Conservation (phyloP, 2,329 filamentous ascomycete species). For the Beauveria brongniartii region DNA sequence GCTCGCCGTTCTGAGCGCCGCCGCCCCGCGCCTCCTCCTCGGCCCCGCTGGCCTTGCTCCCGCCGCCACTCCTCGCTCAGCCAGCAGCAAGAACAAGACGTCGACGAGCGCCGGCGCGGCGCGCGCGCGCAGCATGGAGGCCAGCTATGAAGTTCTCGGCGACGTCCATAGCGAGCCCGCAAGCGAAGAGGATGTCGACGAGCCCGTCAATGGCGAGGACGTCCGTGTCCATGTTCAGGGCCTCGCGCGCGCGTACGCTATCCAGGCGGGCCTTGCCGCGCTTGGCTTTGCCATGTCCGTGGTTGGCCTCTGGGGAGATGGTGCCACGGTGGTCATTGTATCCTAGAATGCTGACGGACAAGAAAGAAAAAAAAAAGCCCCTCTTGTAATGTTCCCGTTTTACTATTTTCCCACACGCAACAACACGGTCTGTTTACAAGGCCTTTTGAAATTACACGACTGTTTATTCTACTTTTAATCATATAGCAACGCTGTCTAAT, state of each 20-base stretch:
- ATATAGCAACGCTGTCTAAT: background rate
- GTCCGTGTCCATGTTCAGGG: slow-evolving; percentile 48
- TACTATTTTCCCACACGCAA: background rate
- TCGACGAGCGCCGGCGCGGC: slow-evolving; percentile 7
- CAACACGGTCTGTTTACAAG: background rate
- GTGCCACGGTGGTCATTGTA: slow-evolving; percentile 30
- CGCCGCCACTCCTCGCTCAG: slow-evolving; percentile 16
- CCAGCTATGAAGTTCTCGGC: slow-evolving; percentile 62
- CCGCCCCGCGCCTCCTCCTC: slow-evolving; percentile 40
- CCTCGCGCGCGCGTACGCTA: slow-evolving; percentile 45
- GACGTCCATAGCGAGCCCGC: slow-evolving; percentile 42
- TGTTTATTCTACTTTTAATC: slow-evolving; percentile 2
- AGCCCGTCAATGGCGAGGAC: slow-evolving; percentile 52
- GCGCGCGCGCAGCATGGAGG: slow-evolving; percentile 48
- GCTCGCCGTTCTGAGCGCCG: slow-evolving; percentile 54
- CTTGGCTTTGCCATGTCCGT: slow-evolving; percentile 54
- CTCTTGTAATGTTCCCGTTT: background rate
- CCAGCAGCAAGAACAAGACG: too few relatives aligned
- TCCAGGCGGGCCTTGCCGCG: slow-evolving; percentile 45
- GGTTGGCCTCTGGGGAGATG: slow-evolving; percentile 60
- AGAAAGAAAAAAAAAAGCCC: background rate
- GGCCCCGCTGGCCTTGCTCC: slow-evolving; percentile 18
- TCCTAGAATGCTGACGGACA: slow-evolving; percentile 17
- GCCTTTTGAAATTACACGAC: background rate
- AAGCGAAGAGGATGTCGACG: slow-evolving; percentile 43